Base-by-base conservation (phyloP, 371 early-diverging fungal species). In the Rhizomucor pusillus region DNA sequence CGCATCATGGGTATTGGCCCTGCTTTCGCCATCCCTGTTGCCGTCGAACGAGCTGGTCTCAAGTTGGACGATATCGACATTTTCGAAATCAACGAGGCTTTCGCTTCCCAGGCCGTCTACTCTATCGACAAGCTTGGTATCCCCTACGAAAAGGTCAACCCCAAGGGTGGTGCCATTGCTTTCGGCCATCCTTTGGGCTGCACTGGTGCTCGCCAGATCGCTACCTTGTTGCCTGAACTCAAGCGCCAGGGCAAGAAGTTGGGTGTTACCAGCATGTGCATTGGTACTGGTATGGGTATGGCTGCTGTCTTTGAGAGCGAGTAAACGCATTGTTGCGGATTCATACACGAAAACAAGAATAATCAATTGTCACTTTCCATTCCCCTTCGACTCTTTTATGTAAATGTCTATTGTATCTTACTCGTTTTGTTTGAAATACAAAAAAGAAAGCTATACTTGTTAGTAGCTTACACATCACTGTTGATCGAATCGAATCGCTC, bases 201-300 rank as follows among this genome's bases (percentile, higher is more conserved):
- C 73, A 97, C 97, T 43, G 99, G 99, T 67, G 95, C 98, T 19
- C 89, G 99, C 65, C 94, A 96, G 73, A 85, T 98, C 60, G 93
- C 97, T 45, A 98, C 98, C 16, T 71, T 98, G 35, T 67, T 99
- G 35, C 89, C 93, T 41, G 97, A 96, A 73, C 83, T 99, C 70
- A 87, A 89, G 80, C 86, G 97, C 52, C 86, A 86, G 57, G 79
- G 84, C 67, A 86, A 91, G 81, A 84, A 85, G 66, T 76, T 90
- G 62, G 99, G 99, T 57, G 89, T 89, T 66, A 86, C 87, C 50
- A 84, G 89, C 65, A 94, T 98, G 93, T 97, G 97, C 84, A 92
- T 97, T 63, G 99, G 98, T 57, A 87, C 90, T 53, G 98, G 98
- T 58, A 94, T 94, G 93, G 99, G 99, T 55, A 93, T 92, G 86